Evolutionary conservation across 2,329 filamentous ascomycete genomes (phyloP).

Genomic region (Aspergillus nomiae): DNA sequence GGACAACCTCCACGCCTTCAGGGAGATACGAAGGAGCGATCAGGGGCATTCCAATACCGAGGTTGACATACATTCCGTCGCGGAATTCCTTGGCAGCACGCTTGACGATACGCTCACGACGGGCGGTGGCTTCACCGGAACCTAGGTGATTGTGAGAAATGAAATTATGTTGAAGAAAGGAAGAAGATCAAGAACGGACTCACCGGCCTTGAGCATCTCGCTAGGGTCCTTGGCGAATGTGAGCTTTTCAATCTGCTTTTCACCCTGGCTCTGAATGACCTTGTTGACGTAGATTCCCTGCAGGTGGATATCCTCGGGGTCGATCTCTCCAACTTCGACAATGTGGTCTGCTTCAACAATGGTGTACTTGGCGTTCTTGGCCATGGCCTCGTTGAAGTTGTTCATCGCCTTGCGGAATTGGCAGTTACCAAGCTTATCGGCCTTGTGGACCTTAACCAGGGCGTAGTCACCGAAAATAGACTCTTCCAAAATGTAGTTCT

Average conservation of each 20-base stretch:
- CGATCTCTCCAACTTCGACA: constrained; percentile 71
- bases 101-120: constrained; percentile 78
- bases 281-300: constrained; percentile 85
- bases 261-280: constrained; percentile 70
- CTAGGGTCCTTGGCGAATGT: constrained; percentile 70
- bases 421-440: constrained; percentile 76
- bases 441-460: constrained; percentile 75
- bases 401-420: constrained; percentile 76
- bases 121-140: constrained; percentile 64
- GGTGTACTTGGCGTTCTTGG: constrained; percentile 74
- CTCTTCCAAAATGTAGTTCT: constrained; percentile 74
- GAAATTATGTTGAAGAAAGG: constrained; percentile 43
- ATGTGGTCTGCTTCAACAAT: constrained; percentile 87
- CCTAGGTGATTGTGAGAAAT: constrained; percentile 13
- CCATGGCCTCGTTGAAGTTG: constrained; percentile 75
- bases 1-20: constrained; percentile 69
- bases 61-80: constrained; percentile 86
- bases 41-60: constrained; percentile 84
- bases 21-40: constrained; percentile 76
- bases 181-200: constrained; percentile 42
- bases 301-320: constrained; percentile 73
- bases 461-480: constrained; percentile 76
- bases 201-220: constrained; percentile 53
- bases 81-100: constrained; percentile 80
- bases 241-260: constrained; percentile 77